Percentiles rank a stretch among this genome's conserved stretches.
These are phyloP conservation scores for Cruciata laevipes DNA, from an alignment of 257 asterid species.

Conservation along the genomic window DNA sequence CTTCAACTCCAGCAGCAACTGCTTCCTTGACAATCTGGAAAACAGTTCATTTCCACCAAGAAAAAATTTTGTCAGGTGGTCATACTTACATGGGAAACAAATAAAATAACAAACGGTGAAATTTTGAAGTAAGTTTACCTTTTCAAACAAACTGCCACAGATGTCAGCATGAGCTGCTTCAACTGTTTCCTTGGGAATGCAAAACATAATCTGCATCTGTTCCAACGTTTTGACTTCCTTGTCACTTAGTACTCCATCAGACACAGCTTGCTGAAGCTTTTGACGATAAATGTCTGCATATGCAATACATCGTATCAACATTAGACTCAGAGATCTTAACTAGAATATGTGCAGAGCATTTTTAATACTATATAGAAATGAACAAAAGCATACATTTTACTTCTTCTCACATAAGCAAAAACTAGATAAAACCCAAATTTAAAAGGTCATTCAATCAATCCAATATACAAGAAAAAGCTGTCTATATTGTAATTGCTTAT, in stretches of 20 bases:
- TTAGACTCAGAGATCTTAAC: neutral
- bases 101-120: neutral
- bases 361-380: neutral
- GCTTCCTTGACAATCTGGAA: slow-evolving; percentile 85
- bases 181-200: slow-evolving; percentile 84
- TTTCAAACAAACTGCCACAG: slow-evolving; percentile 90
- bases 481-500: slow-evolving; percentile 16
- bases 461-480: neutral
- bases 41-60: slow-evolving; percentile 8
- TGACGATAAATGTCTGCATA: slow-evolving; percentile 71
- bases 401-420: neutral
- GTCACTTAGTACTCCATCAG: slow-evolving; percentile 81
- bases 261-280: slow-evolving; percentile 70
- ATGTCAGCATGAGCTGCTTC: slow-evolving; percentile 89
- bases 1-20: slow-evolving; percentile 64
- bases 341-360: neutral
- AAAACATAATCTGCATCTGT: slow-evolving; percentile 79
- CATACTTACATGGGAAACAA: neutral
- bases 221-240: slow-evolving; percentile 74
- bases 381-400: too few relatives aligned
- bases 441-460: slow-evolving; percentile 1
- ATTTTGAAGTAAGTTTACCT: slow-evolving; percentile 34
- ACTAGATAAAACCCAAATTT: neutral
- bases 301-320: slow-evolving; percentile 7
- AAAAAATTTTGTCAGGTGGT: neutral